phyloP scores from a whole-genome alignment of 208 protist species.

The Acanthamoeba healyi region DNA sequence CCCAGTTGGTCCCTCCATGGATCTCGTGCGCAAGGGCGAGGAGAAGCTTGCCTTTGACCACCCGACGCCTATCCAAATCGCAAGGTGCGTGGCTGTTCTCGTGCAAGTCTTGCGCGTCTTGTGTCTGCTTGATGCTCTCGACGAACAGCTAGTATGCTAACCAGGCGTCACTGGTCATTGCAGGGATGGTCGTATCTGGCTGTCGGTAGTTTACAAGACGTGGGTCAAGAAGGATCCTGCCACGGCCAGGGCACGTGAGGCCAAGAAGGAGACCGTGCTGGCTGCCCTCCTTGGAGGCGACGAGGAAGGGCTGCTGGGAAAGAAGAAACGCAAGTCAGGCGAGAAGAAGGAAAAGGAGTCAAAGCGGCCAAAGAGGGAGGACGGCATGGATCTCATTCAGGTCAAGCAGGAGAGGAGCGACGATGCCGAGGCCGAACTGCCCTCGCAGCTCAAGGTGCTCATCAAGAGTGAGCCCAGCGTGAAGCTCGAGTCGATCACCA shows the following conservation, averaged over 20 bases:
- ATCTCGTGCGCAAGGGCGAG: conserved; percentile 27
- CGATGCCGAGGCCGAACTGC: background rate
- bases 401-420: conserved; percentile 65
- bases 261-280: conserved; percentile 12
- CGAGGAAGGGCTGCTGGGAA: background rate
- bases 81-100: conserved; percentile 20
- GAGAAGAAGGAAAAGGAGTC: background rate
- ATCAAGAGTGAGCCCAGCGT: conserved; percentile 3
- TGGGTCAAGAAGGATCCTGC: conserved; percentile 69
- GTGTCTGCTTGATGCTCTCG: background rate
- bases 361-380: background rate
- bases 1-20: conserved; percentile 3
- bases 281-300: background rate
- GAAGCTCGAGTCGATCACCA: conserved; percentile 23
- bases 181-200: conserved; percentile 63
- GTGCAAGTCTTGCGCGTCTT: too few relatives aligned
- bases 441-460: background rate
- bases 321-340: background rate
- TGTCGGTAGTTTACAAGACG: conserved; percentile 59
- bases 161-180: too few relatives aligned
- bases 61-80: conserved; percentile 52
- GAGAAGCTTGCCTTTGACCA: conserved; percentile 57
- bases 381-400: conserved; percentile 10
- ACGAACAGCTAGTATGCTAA: too few relatives aligned
- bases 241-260: background rate